Evolutionary conservation across 1,284 basidiomycete genomes (phyloP).

Genomic region (Cryptococcus amylolentus): DNA sequence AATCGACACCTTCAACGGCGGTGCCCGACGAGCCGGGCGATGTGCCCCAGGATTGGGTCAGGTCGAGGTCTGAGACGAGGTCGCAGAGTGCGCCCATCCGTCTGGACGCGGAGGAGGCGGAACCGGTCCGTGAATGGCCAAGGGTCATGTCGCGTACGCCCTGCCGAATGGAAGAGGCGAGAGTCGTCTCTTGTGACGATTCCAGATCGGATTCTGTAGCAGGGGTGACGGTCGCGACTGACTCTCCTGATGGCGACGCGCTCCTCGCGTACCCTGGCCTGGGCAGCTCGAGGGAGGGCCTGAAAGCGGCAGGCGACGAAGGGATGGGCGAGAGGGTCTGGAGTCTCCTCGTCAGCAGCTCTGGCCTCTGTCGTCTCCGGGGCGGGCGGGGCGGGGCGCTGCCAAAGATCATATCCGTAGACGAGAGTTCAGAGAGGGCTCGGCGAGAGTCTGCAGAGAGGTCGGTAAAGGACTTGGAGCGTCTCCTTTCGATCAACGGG

Average conservation of each 20-base stretch:
- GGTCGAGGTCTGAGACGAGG: conserved; percentile 42
- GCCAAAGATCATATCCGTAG: too few relatives aligned
- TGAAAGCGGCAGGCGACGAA: neutral
- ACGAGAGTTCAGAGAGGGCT: too few relatives aligned
- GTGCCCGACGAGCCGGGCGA: conserved; percentile 8
- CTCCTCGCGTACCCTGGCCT: conserved; percentile 13
- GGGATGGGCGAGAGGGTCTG: conserved; percentile 1
- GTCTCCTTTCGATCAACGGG: too few relatives aligned
- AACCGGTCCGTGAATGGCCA: neutral
- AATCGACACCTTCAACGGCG: neutral
- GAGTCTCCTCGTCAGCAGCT: neutral
- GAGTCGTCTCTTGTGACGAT: neutral
- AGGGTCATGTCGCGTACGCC: conserved; percentile 1
- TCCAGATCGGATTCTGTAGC: conserved; percentile 10
- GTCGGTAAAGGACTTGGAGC: too few relatives aligned
- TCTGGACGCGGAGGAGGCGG: conserved; percentile 24
- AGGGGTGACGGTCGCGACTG: conserved; percentile 22
- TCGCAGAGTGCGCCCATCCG: conserved; percentile 37
- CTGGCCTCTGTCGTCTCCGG: neutral
- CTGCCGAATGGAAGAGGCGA: neutral
- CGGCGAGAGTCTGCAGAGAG: too few relatives aligned
- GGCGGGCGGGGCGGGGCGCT: neutral
- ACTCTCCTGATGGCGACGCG: conserved; percentile 23
- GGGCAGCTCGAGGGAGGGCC: conserved; percentile 15
- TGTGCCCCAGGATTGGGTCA: conserved; percentile 40